These are phyloP conservation scores for Leccinum incarnatum DNA, from an alignment of 768 basidiomycete species.

Conservation along the genomic window DNA sequence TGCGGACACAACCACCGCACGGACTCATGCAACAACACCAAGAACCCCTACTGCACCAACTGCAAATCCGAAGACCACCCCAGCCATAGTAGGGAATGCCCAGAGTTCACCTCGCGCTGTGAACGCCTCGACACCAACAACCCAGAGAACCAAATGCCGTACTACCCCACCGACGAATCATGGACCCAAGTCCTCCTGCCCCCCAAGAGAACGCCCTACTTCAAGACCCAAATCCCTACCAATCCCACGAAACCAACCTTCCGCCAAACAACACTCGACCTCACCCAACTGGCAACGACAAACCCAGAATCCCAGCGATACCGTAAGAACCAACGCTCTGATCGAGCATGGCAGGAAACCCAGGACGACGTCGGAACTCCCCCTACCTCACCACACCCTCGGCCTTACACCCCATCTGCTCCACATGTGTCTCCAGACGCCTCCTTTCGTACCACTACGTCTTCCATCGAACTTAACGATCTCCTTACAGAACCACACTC, in stretches of 20 bases:
- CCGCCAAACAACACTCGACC: neutral
- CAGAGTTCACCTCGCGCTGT: neutral
- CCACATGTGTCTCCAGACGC: too few relatives aligned
- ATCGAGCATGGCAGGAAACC: too few relatives aligned
- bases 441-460: too few relatives aligned
- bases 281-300: too few relatives aligned
- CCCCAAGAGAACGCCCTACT: neutral
- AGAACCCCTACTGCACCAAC: neutral
- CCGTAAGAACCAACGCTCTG: too few relatives aligned
- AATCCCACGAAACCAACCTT: neutral
- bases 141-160: slow-evolving; percentile 16
- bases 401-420: too few relatives aligned
- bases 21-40: neutral
- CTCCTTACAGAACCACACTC: too few relatives aligned
- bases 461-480: too few relatives aligned
- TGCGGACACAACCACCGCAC: neutral
- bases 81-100: neutral
- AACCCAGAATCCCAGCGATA: too few relatives aligned
- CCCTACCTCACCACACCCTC: too few relatives aligned
- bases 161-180: slow-evolving; percentile 15
- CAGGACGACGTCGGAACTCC: too few relatives aligned
- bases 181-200: slow-evolving; percentile 13
- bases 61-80: neutral
- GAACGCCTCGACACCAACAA: neutral
- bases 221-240: neutral